Conservation (phyloP, 2,329 filamentous ascomycete genomes). For the Neurospora sp. region DNA sequence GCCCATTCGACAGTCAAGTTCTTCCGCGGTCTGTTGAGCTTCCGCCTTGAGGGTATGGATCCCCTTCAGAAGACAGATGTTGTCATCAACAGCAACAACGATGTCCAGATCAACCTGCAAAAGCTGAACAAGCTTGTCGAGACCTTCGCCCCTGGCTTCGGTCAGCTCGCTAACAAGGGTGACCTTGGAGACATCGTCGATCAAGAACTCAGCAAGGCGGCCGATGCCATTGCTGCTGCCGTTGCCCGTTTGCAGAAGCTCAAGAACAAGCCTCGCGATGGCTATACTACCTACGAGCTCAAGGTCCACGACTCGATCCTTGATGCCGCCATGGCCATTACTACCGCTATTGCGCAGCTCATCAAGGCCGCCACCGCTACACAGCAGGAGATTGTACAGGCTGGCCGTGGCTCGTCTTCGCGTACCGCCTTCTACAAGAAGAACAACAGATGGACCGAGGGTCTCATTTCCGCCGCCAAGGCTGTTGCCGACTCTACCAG, state of each 20-base stretch:
- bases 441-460: slow-evolving; percentile 98
- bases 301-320: slow-evolving; percentile 93
- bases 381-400: slow-evolving; percentile 92
- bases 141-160: slow-evolving; percentile 78
- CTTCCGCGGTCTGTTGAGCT: slow-evolving; percentile 89
- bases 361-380: slow-evolving; percentile 91
- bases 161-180: slow-evolving; percentile 68
- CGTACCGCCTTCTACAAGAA: slow-evolving; percentile 98
- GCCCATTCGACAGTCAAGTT: slow-evolving; percentile 85
- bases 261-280: slow-evolving; percentile 91
- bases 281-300: slow-evolving; percentile 91
- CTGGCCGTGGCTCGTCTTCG: slow-evolving; percentile 79
- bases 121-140: slow-evolving; percentile 90
- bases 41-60: slow-evolving; percentile 84
- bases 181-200: slow-evolving; percentile 92
- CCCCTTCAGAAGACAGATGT: slow-evolving; percentile 90
- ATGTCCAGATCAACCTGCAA: slow-evolving; percentile 90
- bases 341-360: slow-evolving; percentile 83
- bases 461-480: slow-evolving; percentile 93
- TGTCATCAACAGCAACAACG: slow-evolving; percentile 94
- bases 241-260: slow-evolving; percentile 82
- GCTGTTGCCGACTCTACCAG: slow-evolving; percentile 91
- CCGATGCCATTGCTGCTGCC: slow-evolving; percentile 88
- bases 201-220: slow-evolving; percentile 82
- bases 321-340: slow-evolving; percentile 86